Conservation (phyloP, 805 yeast genomes). For the Brettanomyces nanus region DNA sequence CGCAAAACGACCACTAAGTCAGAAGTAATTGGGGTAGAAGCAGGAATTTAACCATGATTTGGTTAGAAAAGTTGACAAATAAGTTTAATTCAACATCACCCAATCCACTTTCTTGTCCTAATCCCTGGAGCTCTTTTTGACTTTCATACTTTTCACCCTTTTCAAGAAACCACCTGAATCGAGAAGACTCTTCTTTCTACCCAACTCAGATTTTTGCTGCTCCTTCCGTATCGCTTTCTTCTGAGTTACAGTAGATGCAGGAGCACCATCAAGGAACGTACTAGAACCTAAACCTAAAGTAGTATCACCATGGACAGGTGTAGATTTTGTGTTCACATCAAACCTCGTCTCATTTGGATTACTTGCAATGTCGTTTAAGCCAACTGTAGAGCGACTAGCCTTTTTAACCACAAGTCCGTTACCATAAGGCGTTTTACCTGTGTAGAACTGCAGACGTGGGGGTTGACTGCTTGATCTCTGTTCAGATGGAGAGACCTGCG, state of each 20-base stretch:
- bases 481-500: neutral
- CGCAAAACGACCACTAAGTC: too few relatives aligned
- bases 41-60: too few relatives aligned
- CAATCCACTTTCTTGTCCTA: too few relatives aligned
- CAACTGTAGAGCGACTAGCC: slow-evolving; percentile 19
- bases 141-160: slow-evolving; percentile 86
- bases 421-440: slow-evolving; percentile 21
- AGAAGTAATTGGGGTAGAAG: too few relatives aligned
- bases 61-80: too few relatives aligned
- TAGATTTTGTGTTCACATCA: slow-evolving; percentile 61
- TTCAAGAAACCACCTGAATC: slow-evolving; percentile 55
- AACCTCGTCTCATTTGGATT: slow-evolving; percentile 52
- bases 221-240: slow-evolving; percentile 22
- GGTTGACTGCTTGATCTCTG: neutral
- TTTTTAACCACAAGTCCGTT: slow-evolving; percentile 25
- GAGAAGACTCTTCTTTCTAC: slow-evolving; percentile 78
- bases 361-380: slow-evolving; percentile 30
- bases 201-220: slow-evolving; percentile 42
- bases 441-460: neutral
- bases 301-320: slow-evolving; percentile 75
- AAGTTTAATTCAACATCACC: too few relatives aligned
- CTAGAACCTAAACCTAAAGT: slow-evolving; percentile 88
- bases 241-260: slow-evolving; percentile 42
- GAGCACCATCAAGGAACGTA: slow-evolving; percentile 93
- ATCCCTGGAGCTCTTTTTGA: slow-evolving; percentile 24